phyloP scores from a whole-genome alignment of 306 rosid species.

The Glycine latifolia region DNA sequence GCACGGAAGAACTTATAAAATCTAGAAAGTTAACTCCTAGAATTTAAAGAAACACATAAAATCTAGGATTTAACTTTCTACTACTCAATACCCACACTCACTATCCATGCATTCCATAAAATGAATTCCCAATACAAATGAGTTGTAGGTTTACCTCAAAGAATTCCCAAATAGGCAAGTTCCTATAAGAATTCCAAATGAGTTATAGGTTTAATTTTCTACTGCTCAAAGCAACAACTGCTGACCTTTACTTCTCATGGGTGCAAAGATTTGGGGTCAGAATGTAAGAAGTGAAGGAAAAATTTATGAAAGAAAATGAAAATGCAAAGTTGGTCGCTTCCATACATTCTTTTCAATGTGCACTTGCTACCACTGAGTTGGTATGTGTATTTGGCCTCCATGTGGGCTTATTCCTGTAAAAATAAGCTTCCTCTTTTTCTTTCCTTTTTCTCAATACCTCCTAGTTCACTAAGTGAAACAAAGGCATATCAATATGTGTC shows the following conservation, averaged over 20 bases:
- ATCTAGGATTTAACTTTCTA: background rate
- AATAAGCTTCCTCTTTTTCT: background rate
- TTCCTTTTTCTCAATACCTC: background rate
- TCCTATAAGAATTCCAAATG: background rate
- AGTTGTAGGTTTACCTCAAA: background rate
- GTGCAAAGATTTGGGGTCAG: background rate
- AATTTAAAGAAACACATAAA: background rate
- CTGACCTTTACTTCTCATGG: too few species aligned
- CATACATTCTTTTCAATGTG: too few species aligned
- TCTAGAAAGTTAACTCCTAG: background rate
- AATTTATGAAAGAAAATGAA: background rate
- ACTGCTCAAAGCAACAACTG: background rate
- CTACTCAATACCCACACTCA: background rate
- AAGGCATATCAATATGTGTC: background rate
- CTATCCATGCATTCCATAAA: background rate
- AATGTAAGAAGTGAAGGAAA: too few species aligned
- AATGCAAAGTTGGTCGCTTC: background rate
- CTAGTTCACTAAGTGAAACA: background rate
- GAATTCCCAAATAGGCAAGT: background rate
- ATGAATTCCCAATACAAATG: background rate
- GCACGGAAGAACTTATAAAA: too few species aligned
- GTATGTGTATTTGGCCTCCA: too few species aligned
- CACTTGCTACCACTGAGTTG: too few species aligned
- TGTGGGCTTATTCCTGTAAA: background rate
- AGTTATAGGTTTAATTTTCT: too few species aligned